Base-by-base conservation (phyloP, 2,329 filamentous ascomycete genomes). In the Trichoderma arundinaceum region DNA sequence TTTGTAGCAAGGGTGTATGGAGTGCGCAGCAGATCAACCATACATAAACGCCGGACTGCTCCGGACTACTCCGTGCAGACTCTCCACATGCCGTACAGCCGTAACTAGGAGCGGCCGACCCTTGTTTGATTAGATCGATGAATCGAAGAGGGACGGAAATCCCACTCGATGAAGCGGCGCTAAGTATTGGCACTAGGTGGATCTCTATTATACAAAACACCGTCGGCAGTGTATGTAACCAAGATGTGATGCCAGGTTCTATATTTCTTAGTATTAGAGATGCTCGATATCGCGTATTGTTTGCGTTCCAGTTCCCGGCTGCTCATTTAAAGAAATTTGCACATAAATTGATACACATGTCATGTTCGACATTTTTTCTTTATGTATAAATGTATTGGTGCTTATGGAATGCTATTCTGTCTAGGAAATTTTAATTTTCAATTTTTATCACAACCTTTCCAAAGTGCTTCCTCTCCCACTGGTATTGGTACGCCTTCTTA, bases 401-500 rank as follows among this genome's bases (percentile, higher is more conserved):
- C 22, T 28, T 28, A 28, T 28, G 22, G 4, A 28, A 28, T 28
- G 22, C 22, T 28, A 28, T 28, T 32, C 4, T 2, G 41, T 0
- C 3, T 56, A 28, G 19, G 4, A 3, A 0, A 33, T 2, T 58
- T 15, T 46, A 60, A 8, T 60, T 60, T 60, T 7, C 28, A 28
- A 60, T 13, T 43, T 49, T 33, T 1, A 61, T 28, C 1, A 61
- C 58, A 32, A 61, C 58, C n/a, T 61, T 61, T 43, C 58, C 58
- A 52, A 43, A 61, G 46, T 61, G 58, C 46, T 61, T 61, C 13
- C n/a, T 12, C 19, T 61, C 58, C 58, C 58, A 61, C 46, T 61
- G 58, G 44, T 65, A 51, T 48, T 60, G 43, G n/a, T 68, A 75
- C 7, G 74, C 74, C 69, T 78, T 75, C 69, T 74, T 77, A 1